Percentiles rank a stretch among this genome's conserved stretches.
These are phyloP conservation scores for Lasiodiplodia gonubiensis DNA, from an alignment of 2,329 filamentous ascomycete genomes.

Conservation along the genomic window DNA sequence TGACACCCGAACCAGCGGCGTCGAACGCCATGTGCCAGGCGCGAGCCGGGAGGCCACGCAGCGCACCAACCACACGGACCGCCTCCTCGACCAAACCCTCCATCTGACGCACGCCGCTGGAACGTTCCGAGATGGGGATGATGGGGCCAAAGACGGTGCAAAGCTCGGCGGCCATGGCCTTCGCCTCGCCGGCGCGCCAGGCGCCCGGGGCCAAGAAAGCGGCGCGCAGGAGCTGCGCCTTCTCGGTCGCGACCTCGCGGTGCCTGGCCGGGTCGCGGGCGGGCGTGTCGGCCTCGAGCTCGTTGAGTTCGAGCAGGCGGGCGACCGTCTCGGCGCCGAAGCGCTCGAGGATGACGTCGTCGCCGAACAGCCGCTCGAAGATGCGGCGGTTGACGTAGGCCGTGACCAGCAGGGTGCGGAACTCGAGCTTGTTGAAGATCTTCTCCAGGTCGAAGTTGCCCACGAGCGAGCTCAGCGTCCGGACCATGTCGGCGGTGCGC, in stretches of 20 bases:
- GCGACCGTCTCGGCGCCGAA: not conserved
- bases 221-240: not conserved
- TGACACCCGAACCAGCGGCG: not conserved
- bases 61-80: not conserved
- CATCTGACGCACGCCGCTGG: not conserved
- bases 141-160: not conserved
- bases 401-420: not conserved
- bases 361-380: not conserved
- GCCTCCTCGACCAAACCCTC: not conserved
- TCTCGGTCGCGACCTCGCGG: not conserved
- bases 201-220: not conserved
- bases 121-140: not conserved
- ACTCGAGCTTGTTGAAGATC: conserved; percentile 2
- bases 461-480: not conserved
- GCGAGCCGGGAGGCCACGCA: not conserved
- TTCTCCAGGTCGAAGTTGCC: conserved; percentile 7
- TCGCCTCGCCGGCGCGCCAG: not conserved
- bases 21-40: conserved; percentile 6
- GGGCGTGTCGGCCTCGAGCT: not conserved
- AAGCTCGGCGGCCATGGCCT: not conserved
- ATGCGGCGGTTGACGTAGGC: not conserved
- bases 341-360: not conserved
- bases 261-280: not conserved
- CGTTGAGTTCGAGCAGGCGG: not conserved
- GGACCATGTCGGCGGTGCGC: not conserved